phyloP scores from a whole-genome alignment of 306 rosid species.

The Fagus crenata region DNA sequence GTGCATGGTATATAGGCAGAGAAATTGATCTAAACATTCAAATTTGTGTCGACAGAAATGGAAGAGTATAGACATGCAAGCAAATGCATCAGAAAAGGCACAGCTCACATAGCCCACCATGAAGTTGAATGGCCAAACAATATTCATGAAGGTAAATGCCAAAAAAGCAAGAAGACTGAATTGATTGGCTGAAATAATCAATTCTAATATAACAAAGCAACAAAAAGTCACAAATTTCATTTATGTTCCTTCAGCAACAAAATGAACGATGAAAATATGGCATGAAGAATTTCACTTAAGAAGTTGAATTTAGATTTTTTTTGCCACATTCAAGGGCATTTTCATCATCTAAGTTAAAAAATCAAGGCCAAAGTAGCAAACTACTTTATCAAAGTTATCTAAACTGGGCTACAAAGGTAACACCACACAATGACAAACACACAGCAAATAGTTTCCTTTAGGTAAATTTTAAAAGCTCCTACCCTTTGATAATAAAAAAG shows the following conservation, averaged over 20 bases:
- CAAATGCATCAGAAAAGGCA: background rate
- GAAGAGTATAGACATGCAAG: background rate
- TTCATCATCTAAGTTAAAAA: slow-evolving; percentile 6
- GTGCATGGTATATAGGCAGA: background rate
- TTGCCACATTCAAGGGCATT: background rate
- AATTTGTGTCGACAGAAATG: background rate
- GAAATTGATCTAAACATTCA: background rate
- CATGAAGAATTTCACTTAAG: background rate
- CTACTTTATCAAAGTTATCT: slow-evolving; percentile 7
- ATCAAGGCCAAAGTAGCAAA: slow-evolving; percentile 9
- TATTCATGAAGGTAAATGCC: background rate
- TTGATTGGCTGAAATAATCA: background rate
- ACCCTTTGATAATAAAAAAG: slow-evolving; percentile 11
- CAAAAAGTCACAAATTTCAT: background rate
- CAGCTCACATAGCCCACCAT: background rate
- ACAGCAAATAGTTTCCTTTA: background rate
- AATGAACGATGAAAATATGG: background rate
- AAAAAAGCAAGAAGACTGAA: background rate
- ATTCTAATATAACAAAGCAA: background rate
- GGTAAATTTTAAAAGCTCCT: background rate
- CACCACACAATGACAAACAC: background rate
- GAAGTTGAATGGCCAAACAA: background rate
- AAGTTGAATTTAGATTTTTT: background rate
- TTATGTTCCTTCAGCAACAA: background rate
- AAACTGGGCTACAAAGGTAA: slow-evolving; percentile 4